These are phyloP conservation scores for Geranium brycei DNA, from an alignment of 345 rosid species.

Conservation along the genomic window DNA sequence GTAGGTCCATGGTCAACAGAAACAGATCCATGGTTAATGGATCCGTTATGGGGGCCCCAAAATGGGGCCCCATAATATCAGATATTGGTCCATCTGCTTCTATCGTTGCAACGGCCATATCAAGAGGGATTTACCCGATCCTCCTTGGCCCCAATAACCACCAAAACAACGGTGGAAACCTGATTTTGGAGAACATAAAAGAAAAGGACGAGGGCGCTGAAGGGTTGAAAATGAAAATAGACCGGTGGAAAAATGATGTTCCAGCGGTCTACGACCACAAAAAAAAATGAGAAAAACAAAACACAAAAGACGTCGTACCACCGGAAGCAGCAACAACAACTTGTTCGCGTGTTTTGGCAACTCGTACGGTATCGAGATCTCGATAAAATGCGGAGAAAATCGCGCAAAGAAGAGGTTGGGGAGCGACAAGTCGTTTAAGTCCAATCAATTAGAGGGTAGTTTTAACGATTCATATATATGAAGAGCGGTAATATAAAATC, in stretches of 20 bases:
- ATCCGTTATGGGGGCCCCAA: conserved; percentile 13
- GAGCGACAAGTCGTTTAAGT: neutral
- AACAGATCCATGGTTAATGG: conserved; percentile 33
- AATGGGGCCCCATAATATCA: conserved; percentile 14
- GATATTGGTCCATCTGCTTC: conserved; percentile 96
- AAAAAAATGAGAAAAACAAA: conserved; percentile 14
- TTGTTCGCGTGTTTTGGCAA: conserved; percentile 78
- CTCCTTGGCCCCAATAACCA: neutral
- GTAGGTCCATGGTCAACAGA: conserved; percentile 3
- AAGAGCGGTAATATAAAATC: too few species aligned
- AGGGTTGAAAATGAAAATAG: conserved; percentile 46
- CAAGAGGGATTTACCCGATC: conserved; percentile 51
- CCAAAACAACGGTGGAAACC: conserved; percentile 21
- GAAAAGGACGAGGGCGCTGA: conserved; percentile 28
- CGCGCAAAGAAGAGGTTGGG: conserved; percentile 17
- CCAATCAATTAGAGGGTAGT: too few species aligned
- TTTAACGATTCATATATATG: too few species aligned
- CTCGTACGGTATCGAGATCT: conserved; percentile 62
- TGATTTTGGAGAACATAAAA: conserved; percentile 42
- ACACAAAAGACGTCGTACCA: conserved; percentile 10
- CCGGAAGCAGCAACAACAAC: conserved; percentile 21
- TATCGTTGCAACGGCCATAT: conserved; percentile 87
- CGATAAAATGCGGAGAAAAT: conserved; percentile 70
- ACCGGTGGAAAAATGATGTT: conserved; percentile 55
- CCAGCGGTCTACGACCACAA: conserved; percentile 21